Base-by-base conservation (phyloP, 805 yeast species). In the Candida lessepsii region DNA sequence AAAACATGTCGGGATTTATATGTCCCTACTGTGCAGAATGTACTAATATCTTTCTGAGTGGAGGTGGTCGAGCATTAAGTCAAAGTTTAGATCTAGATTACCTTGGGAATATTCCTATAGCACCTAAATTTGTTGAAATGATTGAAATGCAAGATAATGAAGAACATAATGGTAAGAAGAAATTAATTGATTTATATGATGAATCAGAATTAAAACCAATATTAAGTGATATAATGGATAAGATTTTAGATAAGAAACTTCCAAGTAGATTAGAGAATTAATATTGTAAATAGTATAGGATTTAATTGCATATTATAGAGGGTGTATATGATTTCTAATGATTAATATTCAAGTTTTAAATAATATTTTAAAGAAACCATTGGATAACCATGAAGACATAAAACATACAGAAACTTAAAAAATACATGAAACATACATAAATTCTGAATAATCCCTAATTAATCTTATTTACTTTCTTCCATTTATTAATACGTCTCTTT, bases 1-100 rank as follows among this genome's bases (percentile, higher is more conserved):
- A 93, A 58, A 93, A 93, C 55, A 91, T 93, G 99, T 81, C 95
- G 36, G 99, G 99, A 1, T 93, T 86, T 55, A 80, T 89, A 3
- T 93, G 99, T 58, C 99, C 99, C 0, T 79, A 80, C 58, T 93
- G 99, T 58, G 77, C 83, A 1, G 98, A 91, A 56, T 83, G 91
- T 57, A 89, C 97, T 3, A 82, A 90, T 58, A 86, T 93, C 17
- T 93, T 93, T 58, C 86, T 93, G 49, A 77, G 84, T 38, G 99
- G 98, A 7, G 99, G 99, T 19, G 99, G 99, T 2, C 60, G 73
- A 49, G 65, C 61, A 11, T 65, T 93, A 35, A 83, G 96, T n/a
- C 64, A 69, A 21, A 75, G 76, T 33, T 73, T 79, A 42, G 63
- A 69, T 4, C 63, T 93, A 23, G 77, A 80, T 6, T 89, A 82